Conservation (phyloP, 768 basidiomycete genomes). For the Omphalotus guepiniiformis region DNA sequence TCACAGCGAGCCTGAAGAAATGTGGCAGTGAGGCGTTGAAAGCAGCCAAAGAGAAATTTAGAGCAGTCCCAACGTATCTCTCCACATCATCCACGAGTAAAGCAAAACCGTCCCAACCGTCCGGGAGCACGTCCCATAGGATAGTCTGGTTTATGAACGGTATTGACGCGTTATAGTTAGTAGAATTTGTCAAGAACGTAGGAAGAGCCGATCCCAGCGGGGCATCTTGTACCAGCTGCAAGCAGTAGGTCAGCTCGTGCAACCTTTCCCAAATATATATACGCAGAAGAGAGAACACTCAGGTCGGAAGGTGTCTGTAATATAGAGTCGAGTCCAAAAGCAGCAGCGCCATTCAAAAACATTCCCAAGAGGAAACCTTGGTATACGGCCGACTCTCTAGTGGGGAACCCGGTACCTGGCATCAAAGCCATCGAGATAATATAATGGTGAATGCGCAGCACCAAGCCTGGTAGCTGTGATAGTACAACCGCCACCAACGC, state of each 20-base stretch:
- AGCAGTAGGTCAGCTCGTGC: background rate
- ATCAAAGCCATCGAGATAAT: constrained; percentile 70
- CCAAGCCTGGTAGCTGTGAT: constrained; percentile 61
- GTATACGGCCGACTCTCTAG: constrained; percentile 71
- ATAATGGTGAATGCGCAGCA: constrained; percentile 80
- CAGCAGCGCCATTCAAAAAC: constrained; percentile 75
- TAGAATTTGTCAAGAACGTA: constrained; percentile 70
- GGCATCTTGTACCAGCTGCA: constrained; percentile 70
- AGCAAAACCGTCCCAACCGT: constrained; percentile 70
- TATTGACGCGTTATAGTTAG: constrained; percentile 53
- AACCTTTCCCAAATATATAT: constrained; percentile 12
- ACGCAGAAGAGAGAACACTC: background rate
- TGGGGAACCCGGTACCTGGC: constrained; percentile 78
- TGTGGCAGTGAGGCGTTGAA: constrained; percentile 60
- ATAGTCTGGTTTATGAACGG: constrained; percentile 53
- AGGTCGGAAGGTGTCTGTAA: constrained; percentile 66
- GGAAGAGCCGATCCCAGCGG: constrained; percentile 67
- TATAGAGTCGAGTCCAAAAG: constrained; percentile 78
- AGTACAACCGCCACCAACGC: constrained; percentile 65
- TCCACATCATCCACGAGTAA: constrained; percentile 87
- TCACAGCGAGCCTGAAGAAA: constrained; percentile 77
- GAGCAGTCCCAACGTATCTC: constrained; percentile 62
- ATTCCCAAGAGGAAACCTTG: constrained; percentile 81
- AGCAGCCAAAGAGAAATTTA: constrained; percentile 67
- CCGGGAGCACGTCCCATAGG: constrained; percentile 48